phyloP scores from a whole-genome alignment of 2,329 filamentous ascomycete genomes.

The Paecilomyces sp. region DNA sequence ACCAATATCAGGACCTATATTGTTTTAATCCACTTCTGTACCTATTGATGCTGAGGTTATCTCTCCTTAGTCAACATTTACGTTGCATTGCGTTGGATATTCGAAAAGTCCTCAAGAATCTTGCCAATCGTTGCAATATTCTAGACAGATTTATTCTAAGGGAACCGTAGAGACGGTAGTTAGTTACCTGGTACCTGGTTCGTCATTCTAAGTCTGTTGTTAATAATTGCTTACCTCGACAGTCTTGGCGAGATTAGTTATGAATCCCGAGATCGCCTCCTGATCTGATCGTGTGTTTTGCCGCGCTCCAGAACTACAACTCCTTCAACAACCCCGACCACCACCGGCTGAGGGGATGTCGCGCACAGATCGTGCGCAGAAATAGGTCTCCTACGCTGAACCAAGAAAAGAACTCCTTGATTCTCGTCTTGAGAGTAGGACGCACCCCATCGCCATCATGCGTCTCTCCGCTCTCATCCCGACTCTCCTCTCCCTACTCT shows the following conservation, averaged over 20 bases:
- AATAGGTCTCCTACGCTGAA: not conserved
- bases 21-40: too few species aligned
- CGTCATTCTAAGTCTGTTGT: not conserved
- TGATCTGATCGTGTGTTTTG: not conserved
- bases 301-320: not conserved
- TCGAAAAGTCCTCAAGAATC: too few species aligned
- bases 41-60: too few species aligned
- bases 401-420: not conserved
- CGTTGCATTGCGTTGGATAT: too few species aligned
- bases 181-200: too few species aligned
- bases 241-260: not conserved
- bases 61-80: too few species aligned
- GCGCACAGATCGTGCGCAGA: not conserved
- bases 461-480: constrained; percentile 16
- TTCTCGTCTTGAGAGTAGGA: not conserved
- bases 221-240: not conserved
- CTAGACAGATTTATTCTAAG: too few species aligned
- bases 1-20: too few species aligned
- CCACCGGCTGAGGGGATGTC: not conserved
- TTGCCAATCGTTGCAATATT: too few species aligned
- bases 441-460: constrained; percentile 15
- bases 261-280: not conserved
- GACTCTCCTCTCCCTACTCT: constrained; percentile 19
- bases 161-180: too few species aligned
- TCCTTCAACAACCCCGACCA: not conserved